These are phyloP conservation scores for Diversispora epigaea DNA, from an alignment of 192 early-diverging fungal genomes.

Conservation along the genomic window DNA sequence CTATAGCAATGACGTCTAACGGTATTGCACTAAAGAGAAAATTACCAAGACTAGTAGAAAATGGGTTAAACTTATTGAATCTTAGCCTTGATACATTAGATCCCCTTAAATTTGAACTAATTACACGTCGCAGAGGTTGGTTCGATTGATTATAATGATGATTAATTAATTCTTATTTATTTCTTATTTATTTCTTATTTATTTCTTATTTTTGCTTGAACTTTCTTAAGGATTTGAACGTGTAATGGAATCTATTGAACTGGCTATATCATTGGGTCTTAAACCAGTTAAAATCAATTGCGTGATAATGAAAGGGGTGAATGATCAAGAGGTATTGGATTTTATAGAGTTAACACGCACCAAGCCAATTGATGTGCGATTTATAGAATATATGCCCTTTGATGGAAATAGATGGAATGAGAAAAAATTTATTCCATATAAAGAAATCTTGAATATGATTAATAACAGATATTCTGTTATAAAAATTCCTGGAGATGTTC, in stretches of 20 bases:
- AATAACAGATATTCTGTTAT: slow-evolving; percentile 57
- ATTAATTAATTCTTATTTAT: too few relatives aligned
- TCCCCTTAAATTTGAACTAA: slow-evolving; percentile 80
- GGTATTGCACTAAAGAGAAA: slow-evolving; percentile 89
- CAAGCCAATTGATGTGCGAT: slow-evolving; percentile 74
- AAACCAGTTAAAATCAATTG: slow-evolving; percentile 86
- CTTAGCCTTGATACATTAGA: slow-evolving; percentile 92
- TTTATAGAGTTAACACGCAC: slow-evolving; percentile 87
- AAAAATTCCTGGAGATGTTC: slow-evolving; percentile 67
- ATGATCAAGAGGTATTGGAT: slow-evolving; percentile 77
- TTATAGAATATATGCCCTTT: slow-evolving; percentile 99
- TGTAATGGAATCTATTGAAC: slow-evolving; percentile 76
- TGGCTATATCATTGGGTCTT: slow-evolving; percentile 64
- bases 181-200: slow-evolving; percentile 1
- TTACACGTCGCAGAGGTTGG: slow-evolving; percentile 80
- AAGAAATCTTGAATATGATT: slow-evolving; percentile 69
- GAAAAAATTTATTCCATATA: slow-evolving; percentile 82
- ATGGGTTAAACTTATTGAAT: slow-evolving; percentile 86
- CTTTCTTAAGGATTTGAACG: slow-evolving; percentile 58
- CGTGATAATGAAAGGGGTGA: slow-evolving; percentile 88
- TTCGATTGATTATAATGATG: neutral
- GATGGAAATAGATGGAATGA: slow-evolving; percentile 93
- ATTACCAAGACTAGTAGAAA: slow-evolving; percentile 63
- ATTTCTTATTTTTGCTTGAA: neutral
- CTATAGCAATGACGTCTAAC: slow-evolving; percentile 93